phyloP scores from a whole-genome alignment of 768 basidiomycete genomes.

The Tulasnella sp. region DNA sequence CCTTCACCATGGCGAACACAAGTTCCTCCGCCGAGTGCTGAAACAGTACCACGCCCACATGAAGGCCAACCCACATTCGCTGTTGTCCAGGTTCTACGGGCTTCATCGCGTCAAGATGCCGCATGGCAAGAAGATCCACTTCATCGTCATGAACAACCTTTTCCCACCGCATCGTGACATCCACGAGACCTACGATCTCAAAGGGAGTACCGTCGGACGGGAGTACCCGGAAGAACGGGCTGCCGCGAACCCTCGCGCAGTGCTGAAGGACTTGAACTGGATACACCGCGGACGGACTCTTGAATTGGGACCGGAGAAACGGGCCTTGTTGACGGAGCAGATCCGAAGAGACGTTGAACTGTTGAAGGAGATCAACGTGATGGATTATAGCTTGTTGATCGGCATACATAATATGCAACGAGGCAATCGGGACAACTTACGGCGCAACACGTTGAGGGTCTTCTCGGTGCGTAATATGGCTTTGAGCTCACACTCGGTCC shows the following conservation, averaged over 20 bases:
- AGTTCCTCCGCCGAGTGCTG: constrained; percentile 82
- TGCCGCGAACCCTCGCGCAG: constrained; percentile 74
- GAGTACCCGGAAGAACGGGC: constrained; percentile 81
- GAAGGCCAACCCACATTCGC: constrained; percentile 85
- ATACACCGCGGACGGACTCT: constrained; percentile 71
- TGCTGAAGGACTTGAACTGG: constrained; percentile 97
- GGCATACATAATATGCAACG: constrained; percentile 89
- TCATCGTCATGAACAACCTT: constrained; percentile 99
- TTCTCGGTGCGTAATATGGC: constrained; percentile 66
- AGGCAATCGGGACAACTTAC: constrained; percentile 87
- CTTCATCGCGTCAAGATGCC: constrained; percentile 97
- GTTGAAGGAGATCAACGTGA: constrained; percentile 75
- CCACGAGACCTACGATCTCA: constrained; percentile 96
- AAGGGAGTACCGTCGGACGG: constrained; percentile 88
- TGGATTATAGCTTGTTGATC: constrained; percentile 95
- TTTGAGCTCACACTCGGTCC: not conserved
- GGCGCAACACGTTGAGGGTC: constrained; percentile 85
- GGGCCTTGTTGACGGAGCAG: constrained; percentile 87
- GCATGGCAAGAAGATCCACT: constrained; percentile 90
- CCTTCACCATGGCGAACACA: constrained; percentile 90
- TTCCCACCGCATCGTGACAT: constrained; percentile 97
- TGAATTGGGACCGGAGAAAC: constrained; percentile 94
- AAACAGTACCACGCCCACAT: constrained; percentile 82
- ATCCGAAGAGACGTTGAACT: constrained; percentile 82
- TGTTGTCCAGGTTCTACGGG: constrained; percentile 93